phyloP scores from a whole-genome alignment of 2,329 filamentous ascomycete species.

The Daldinia sp. region DNA sequence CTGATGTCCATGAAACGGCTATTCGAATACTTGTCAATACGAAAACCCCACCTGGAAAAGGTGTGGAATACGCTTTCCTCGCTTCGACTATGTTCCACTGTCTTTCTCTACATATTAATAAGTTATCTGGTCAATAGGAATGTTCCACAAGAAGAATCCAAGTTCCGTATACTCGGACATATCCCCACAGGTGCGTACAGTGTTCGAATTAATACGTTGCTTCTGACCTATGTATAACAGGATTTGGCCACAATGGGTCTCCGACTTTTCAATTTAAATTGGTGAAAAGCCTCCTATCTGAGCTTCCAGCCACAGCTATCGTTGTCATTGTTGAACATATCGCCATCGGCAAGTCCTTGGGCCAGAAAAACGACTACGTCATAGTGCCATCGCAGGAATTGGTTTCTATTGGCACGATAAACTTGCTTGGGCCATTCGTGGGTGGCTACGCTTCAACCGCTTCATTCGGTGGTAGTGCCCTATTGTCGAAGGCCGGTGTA shows the following conservation, averaged over 20 bases:
- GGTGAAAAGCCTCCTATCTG: constrained; percentile 3
- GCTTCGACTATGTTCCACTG: neutral
- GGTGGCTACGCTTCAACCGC: constrained; percentile 60
- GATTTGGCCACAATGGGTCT: neutral
- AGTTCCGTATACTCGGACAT: constrained; percentile 6
- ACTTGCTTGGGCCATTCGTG: constrained; percentile 77
- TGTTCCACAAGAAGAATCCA: neutral
- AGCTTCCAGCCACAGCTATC: constrained; percentile 75
- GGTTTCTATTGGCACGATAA: constrained; percentile 77
- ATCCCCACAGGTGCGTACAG: constrained; percentile 1
- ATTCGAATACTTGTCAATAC: neutral
- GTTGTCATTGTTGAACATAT: constrained; percentile 83
- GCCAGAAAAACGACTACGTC: constrained; percentile 77
- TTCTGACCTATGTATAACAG: neutral
- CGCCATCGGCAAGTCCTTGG: constrained; percentile 82
- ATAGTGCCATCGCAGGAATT: constrained; percentile 81
- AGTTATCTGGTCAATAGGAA: constrained; percentile 7
- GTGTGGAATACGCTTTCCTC: neutral
- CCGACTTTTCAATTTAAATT: neutral
- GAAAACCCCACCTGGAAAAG: neutral
- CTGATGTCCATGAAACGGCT: constrained; percentile 5
- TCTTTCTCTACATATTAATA: neutral
- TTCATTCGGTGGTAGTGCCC: constrained; percentile 73
- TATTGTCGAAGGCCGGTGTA: constrained; percentile 76
- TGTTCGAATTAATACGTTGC: neutral